A percentile compares a stretch with the other conserved stretches of the same genome.
These are phyloP conservation scores for Nemania diffusa DNA, from an alignment of 2,329 filamentous ascomycete species.

Conservation along the genomic window DNA sequence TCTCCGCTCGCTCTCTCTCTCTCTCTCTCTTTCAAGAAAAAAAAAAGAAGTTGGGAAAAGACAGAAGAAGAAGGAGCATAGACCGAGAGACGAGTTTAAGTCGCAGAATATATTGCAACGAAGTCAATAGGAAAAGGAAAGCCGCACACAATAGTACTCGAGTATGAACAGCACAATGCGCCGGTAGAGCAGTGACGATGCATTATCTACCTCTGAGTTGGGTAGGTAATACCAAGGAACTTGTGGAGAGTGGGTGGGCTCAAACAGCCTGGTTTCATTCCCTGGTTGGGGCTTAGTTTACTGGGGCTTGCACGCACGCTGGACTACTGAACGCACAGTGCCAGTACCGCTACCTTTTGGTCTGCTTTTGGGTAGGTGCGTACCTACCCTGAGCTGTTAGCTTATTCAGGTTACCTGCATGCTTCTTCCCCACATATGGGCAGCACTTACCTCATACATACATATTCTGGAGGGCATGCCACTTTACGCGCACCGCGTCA, in stretches of 20 bases:
- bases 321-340: no score
- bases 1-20: conserved; percentile 3
- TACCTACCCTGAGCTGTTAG: no score
- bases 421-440: no score
- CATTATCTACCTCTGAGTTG: no score
- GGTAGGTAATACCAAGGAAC: no score
- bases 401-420: no score
- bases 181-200: background rate
- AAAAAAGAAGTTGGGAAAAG: background rate
- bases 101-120: conserved; percentile 15
- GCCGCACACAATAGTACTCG: conserved; percentile 3
- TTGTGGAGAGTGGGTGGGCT: background rate
- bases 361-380: no score
- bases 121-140: conserved; percentile 25
- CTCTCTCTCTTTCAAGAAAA: background rate
- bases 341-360: no score
- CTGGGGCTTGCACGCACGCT: background rate
- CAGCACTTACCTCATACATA: background rate
- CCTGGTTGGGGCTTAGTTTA: no score
- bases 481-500: conserved; percentile 49
- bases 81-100: background rate
- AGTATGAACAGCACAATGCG: conserved; percentile 17
- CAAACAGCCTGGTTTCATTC: background rate
- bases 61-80: conserved; percentile 1
- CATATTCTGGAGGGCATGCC: background rate